Conservation (phyloP, 331 rosid species). For the Erythrophleum ivorense region DNA sequence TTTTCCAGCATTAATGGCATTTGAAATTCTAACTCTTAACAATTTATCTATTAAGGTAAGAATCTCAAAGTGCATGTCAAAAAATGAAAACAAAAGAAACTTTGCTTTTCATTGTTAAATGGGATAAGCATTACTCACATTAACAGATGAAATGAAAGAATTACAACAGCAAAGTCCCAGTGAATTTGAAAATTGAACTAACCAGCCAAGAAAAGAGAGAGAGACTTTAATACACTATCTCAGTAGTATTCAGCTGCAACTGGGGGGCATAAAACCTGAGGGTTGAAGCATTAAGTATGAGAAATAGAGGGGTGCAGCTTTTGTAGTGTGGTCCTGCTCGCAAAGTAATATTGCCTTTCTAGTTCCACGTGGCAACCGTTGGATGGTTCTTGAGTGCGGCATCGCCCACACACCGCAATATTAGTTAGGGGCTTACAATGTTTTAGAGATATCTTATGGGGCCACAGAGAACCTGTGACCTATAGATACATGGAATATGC, state of each 20-base stretch:
- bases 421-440: slow-evolving; percentile 41
- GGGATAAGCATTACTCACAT: slow-evolving; percentile 1
- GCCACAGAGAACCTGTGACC: neutral
- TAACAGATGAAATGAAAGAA: neutral
- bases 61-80: neutral
- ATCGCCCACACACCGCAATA: slow-evolving; percentile 38
- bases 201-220: slow-evolving; percentile 24
- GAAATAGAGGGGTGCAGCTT: neutral
- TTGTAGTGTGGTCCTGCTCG: neutral
- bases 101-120: neutral
- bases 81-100: slow-evolving; percentile 25
- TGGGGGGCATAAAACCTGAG: too few relatives aligned
- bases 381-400: slow-evolving; percentile 26
- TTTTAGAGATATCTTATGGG: neutral
- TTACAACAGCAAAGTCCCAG: neutral
- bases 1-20: neutral
- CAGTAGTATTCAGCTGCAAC: slow-evolving; percentile 4
- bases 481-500: neutral
- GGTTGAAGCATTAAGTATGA: neutral
- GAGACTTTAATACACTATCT: neutral
- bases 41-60: neutral
- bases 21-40: neutral
- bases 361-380: slow-evolving; percentile 43
- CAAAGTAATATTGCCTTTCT: neutral
- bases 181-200: slow-evolving; percentile 14